Base-by-base conservation (phyloP, 306 rosid genomes). In the Bauhinia variegata region DNA sequence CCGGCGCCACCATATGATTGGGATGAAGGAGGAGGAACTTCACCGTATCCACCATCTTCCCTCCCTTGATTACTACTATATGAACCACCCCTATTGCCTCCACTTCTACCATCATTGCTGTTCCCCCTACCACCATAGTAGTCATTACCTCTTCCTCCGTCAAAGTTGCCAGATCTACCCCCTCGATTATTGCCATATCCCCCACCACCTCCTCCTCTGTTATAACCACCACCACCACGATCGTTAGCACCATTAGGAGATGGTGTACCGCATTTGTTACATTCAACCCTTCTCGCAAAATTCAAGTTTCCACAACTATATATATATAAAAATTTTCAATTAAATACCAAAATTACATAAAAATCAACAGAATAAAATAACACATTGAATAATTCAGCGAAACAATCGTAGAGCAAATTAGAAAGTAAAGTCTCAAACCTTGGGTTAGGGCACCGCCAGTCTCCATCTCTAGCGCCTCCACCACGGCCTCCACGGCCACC, bases 211-310 rank as follows among this genome's bases (percentile, higher is more conserved):
- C 91, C 85, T 38, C 87, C 86, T 50, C 85, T 64, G 10, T 65
- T 77, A 69, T 78, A 76, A 16, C 85, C 65, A 1, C 81, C 78
- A 0, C 83, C 64, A 2, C 75, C 75, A 3, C 82, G 82, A 37
- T 69, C 93, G 13, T 73, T 83, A 50, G 57, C 80, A 47, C 91
- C 89, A 30, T 84, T 63, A 34, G 97, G 97, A 53, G 91, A 75
- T 33, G 97, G 99, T 44, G 99, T 38, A 42, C 96, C 95, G 19
- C 99, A 95, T 84, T 95, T 95, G 82, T 95, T 95, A 79, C 99
- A 95, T 80, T 95, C 99, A 47, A 66, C 77, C 77, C 99, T 86
- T 82, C 97, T 95, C 10, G 96, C 96, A 79, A 95, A 95, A 79
- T 95, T 95, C 83, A 84, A 9, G 74, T 95, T 95, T 59, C 91